Base-by-base conservation (phyloP, 1,284 basidiomycete species). In the Austroboletus niveus region DNA sequence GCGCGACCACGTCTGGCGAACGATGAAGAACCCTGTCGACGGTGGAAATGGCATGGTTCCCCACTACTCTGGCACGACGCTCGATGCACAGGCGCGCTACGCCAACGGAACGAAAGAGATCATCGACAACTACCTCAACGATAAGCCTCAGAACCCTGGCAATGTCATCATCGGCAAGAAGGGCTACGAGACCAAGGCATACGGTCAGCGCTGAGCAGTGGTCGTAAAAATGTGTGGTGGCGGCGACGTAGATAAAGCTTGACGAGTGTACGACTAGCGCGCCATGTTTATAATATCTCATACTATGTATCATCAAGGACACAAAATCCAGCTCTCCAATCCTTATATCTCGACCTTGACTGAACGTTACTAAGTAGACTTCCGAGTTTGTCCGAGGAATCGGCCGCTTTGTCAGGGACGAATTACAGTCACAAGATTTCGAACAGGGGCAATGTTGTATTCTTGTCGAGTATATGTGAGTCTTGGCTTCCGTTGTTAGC, bases 71-170 rank as follows among this genome's bases (percentile, higher is more conserved):
- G 93, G 92, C 40, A 95, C 94, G 11, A 94, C 94, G 6, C 79
- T 97, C 55, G 94, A 97, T 63, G 94, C 94, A 1, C 94, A 97
- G 74, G 80, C 76, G 42, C 88, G 94, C 51, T 98, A 98, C 69
- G 93, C 94, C 10, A 72, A 74, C 39, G 94, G 94, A 24, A 81
- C 86, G 30, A 87, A 80, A 75, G 79, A 79, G 56, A 97, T 97
- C 69, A 77, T 97, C 53, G 77, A 85, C 54, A 85, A 90, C 71
- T 96, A 89, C 77, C 71, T 94, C 57, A 66, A 68, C 5, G 75
- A 74, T 56, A 81, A 87, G 70, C 68, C 78, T 3, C 92, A 96
- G 71, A 81, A 87, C 8, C 81, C 87, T 0, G 82, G 78, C 55
- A 92, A 97, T 74, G 71, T 97, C 68, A 97, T 97, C 62, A 78